Base-by-base conservation (phyloP, 805 yeast species). In the Myxozyma neotropica region DNA sequence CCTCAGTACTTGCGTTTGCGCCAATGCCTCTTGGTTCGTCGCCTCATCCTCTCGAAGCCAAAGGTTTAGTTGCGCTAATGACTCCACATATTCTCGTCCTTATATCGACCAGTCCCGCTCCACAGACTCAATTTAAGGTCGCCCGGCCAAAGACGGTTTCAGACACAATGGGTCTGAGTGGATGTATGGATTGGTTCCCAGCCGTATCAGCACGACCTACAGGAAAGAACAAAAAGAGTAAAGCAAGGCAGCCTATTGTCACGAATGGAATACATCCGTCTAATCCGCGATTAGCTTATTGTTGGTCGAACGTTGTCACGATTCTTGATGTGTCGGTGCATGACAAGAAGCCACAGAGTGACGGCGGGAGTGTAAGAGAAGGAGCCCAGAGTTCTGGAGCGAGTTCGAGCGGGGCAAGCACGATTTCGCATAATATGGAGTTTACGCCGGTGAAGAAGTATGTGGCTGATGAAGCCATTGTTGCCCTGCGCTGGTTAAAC, bases 161-260 rank as follows among this genome's bases (percentile, higher is more conserved):
- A 66, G 78, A 8, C 36, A 58, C 66, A 2, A 52, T 57, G 36
- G 67, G 66, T 1, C 60, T 68, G 15, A 55, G 72, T 29, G 88
- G 85, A 0, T 76, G 81, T 59, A 68, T 85, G 7, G 72, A 80
- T 15, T 87, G 93, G 94, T 85, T 77, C 65, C 94, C 94, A 0
- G 80, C 79, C 10, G 72, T 75, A 2, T 67, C 67, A 8, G 54
- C 42, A 2, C 13, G 48, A 23, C 46, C 33, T n/a, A 2, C 36
- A 2, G 33, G 38, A 15, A 47, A 45, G 40, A 19, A 10, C 40
- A 51, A 17, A n/a, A n/a, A n/a, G 4, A 31, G 36, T 6, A 13
- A 17, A 19, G 44, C 21, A 24, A 10, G 27, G 44, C 42, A 46
- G 31, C 48, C 44, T 2, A 7, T 19, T 8, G 35, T 24, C 17